Conservation (phyloP, 2,329 filamentous ascomycete genomes). For the Cytospora leucostoma region DNA sequence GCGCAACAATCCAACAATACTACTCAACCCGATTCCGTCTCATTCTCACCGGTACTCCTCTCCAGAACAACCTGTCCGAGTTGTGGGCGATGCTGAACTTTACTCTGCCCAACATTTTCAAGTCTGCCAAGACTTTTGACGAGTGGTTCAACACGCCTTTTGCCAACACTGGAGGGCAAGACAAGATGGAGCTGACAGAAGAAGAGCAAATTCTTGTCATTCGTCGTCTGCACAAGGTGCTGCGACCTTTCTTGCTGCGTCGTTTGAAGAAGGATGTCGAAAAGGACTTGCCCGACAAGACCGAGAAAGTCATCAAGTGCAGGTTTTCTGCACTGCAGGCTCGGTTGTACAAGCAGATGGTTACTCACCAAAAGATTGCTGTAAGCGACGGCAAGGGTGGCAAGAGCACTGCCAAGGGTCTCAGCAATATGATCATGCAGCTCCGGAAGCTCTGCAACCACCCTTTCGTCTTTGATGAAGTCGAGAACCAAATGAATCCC, state of each 20-base stretch:
- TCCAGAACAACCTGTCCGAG: slow-evolving; percentile 96
- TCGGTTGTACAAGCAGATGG: slow-evolving; percentile 95
- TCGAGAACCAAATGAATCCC: slow-evolving; percentile 98
- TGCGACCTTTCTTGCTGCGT: slow-evolving; percentile 94
- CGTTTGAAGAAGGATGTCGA: slow-evolving; percentile 99
- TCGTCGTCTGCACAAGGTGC: slow-evolving; percentile 94
- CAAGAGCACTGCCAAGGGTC: slow-evolving; percentile 87
- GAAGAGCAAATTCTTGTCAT: slow-evolving; percentile 99
- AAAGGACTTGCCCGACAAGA: slow-evolving; percentile 98
- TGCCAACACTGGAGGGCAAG: slow-evolving; percentile 94
- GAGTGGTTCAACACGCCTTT: slow-evolving; percentile 99
- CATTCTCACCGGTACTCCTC: slow-evolving; percentile 93
- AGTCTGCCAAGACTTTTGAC: slow-evolving; percentile 97
- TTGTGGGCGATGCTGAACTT: slow-evolving; percentile 99
- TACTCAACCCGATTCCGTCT: slow-evolving; percentile 94
- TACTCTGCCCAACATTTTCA: slow-evolving; percentile 97
- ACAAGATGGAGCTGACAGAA: slow-evolving; percentile 99
- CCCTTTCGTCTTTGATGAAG: slow-evolving; percentile 96
- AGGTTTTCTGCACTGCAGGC: slow-evolving; percentile 94
- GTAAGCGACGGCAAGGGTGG: slow-evolving; percentile 95
- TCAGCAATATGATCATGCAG: slow-evolving; percentile 99
- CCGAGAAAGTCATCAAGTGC: slow-evolving; percentile 98
- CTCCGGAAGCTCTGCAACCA: slow-evolving; percentile 98
- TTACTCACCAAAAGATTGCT: slow-evolving; percentile 90
- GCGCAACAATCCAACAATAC: slow-evolving; percentile 90